Base-by-base conservation (phyloP, 2,329 filamentous ascomycete species). In the Aureobasidium sp. region DNA sequence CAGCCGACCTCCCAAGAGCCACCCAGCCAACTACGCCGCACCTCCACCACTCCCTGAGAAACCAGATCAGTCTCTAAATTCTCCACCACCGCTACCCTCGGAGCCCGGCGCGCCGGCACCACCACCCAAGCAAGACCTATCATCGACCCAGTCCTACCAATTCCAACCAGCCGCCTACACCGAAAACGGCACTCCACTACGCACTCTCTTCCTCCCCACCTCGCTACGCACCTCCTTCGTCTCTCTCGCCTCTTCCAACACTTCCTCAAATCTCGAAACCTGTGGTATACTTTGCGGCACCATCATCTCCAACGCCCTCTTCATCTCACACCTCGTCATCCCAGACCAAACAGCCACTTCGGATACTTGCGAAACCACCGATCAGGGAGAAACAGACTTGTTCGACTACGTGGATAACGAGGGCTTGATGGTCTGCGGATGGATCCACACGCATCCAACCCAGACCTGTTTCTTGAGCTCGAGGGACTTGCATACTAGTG, bases 391-490 rank as follows among this genome's bases (percentile, higher is more conserved):
- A 60, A 70, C 66, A 51, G 85, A 86, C 0, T 81, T 97, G 31
- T 92, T 97, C 68, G 91, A 96, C 62, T 97, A 93, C 73, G 95
- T 92, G 71, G 89, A 94, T 68, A 82, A 81, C 5, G 85, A 96
- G 70, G 89, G 95, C 64, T 76, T 97, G 39, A 84, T 96, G 74
- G 86, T 96, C 59, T 82, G 96, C 5, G 93, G 93, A 42, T 99
- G 94, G 94, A 99, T 99, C 64, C 94, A 99, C 72, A 99, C 94
- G 0, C 94, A 99, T 73, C 94, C 94, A 0, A 91, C 88, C 0
- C 94, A 99, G 76, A 95, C 91, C 0, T 99, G 94, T 75, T 99
- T 99, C 73, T 95, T 99, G 90, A 96, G 91, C 72, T 94, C 89
- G 53, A 82, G 93, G 55, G 94, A 99, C 71, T 73, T 97, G 67